Percentiles rank a stretch among this genome's conserved stretches.
Conservation (phyloP, 2,329 filamentous ascomycete genomes). For the Sclerotinia borealis region DNA sequence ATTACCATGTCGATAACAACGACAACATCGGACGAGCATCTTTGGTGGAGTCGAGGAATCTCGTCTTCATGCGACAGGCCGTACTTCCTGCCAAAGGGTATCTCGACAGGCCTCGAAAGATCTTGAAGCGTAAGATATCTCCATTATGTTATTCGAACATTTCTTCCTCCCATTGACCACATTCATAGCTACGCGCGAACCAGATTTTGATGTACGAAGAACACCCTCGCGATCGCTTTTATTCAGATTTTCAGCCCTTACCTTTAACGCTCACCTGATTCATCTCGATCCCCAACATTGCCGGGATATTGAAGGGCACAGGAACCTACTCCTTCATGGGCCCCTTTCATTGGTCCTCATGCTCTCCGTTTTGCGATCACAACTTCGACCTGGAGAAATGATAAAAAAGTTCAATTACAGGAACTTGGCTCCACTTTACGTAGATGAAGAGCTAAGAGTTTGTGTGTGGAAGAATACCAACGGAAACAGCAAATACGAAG, state of each 20-base stretch:
- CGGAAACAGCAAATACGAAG: constrained; percentile 44
- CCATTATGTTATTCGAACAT: constrained; percentile 8
- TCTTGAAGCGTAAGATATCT: constrained; percentile 24
- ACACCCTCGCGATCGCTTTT: constrained; percentile 65
- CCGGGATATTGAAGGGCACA: constrained; percentile 65
- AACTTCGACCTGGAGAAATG: constrained; percentile 36
- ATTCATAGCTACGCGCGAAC: constrained; percentile 24
- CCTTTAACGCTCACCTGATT: constrained; percentile 87
- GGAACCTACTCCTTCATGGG: constrained; percentile 75
- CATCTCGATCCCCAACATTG: constrained; percentile 74
- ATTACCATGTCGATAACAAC: neutral
- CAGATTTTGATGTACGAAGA: constrained; percentile 53
- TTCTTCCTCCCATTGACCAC: neutral
- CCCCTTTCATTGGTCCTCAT: constrained; percentile 75
- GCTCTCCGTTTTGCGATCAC: constrained; percentile 55
- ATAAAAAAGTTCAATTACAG: constrained; percentile 65
- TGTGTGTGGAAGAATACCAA: constrained; percentile 50
- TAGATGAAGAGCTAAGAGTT: constrained; percentile 61
- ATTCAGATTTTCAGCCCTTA: constrained; percentile 86
- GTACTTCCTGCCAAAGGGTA: constrained; percentile 16
- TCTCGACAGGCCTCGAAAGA: constrained; percentile 16
- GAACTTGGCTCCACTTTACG: constrained; percentile 78
- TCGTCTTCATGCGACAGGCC: constrained; percentile 55
- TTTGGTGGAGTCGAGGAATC: constrained; percentile 52
- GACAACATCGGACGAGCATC: constrained; percentile 17